Base-by-base conservation (phyloP, 306 rosid genomes). In the Oxytropis ochrocephala region DNA sequence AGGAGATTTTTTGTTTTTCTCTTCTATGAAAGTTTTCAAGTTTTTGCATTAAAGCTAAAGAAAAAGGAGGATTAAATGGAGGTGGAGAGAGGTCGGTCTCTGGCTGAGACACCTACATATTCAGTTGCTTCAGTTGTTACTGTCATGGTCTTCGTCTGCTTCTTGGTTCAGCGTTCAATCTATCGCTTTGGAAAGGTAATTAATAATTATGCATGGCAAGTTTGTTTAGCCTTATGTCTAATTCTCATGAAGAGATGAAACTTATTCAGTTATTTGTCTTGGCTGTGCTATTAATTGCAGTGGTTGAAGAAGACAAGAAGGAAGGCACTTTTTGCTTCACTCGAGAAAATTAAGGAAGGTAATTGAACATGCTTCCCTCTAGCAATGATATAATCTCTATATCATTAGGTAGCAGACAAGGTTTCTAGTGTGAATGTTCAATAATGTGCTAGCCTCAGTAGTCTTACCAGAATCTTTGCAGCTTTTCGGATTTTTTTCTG, bases 281-380 rank as follows among this genome's bases (percentile, higher is more conserved):
- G 10, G 73, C 65, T 59, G 47, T 75, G 70, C 3, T 24, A 24
- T 4, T n/a, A n/a, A n/a, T n/a, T 24, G 29, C 83, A 93, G 97
- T 93, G 98, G 98, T 77, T 93, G 78, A 78, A 85, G 94, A 86
- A 79, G 78, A 90, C 94, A 11, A 85, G 88, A 79, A 86, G 96
- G 78, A 93, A 93, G 72, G 98, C 97, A 33, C 89, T 93, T 13
- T 87, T 81, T 82, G 89, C 85, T 80, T 91, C 98, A 12, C 75
- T 93, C 39, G 97, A 90, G 84, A 93, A 93, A 85, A 85, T 90
- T 72, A 93, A 93, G 85, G 97, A 93, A 90, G 98, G 98, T 88
- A 64, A 70, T 8, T 36, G 16, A 42, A 19, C 47, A 5, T 35
- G 49, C 30, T 39, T 41, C 14, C 13, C 1, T 17, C 13, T 72